A percentile compares a stretch with the other conserved stretches of the same genome.
Conservation (phyloP, 345 rosid species). For the Erucastrum elatum region DNA sequence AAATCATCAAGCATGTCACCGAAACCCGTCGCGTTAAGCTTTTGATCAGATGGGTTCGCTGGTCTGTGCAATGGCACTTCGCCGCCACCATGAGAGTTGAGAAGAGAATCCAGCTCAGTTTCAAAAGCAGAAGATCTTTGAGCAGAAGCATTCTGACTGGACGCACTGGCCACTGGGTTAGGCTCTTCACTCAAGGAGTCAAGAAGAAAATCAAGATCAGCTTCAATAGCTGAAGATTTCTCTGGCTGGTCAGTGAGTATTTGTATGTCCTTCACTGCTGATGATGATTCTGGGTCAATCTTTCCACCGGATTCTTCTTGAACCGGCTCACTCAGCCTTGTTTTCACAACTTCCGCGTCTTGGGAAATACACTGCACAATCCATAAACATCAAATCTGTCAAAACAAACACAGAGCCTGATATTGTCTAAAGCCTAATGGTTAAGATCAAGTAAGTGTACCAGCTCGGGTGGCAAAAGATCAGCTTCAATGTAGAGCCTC, state of each 20-base stretch:
- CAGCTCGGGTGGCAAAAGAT: conserved; percentile 64
- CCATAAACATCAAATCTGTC: conserved; percentile 19
- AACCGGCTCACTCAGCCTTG: neutral
- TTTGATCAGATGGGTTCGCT: conserved; percentile 6
- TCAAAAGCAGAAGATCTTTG: conserved; percentile 25
- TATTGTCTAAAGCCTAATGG: neutral
- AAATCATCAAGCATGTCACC: conserved; percentile 61
- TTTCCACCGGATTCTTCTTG: conserved; percentile 31
- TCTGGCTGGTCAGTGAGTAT: conserved; percentile 8
- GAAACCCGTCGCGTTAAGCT: conserved; percentile 18
- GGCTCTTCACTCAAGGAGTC: conserved; percentile 44
- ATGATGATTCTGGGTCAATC: neutral
- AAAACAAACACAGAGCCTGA: neutral
- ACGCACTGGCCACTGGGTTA: neutral
- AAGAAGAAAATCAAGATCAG: conserved; percentile 74
- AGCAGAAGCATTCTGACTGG: neutral
- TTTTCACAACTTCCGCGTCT: conserved; percentile 30
- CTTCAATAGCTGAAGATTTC: conserved; percentile 50
- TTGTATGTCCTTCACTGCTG: conserved; percentile 21
- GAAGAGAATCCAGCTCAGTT: conserved; percentile 34
- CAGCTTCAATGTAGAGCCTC: conserved; percentile 73
- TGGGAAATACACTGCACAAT: conserved; percentile 32
- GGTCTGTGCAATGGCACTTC: neutral
- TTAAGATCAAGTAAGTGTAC: conserved; percentile 35
- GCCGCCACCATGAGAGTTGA: neutral